phyloP scores from a whole-genome alignment of 176 grass and related monocot species.

The Rhynchospora tenuis region DNA sequence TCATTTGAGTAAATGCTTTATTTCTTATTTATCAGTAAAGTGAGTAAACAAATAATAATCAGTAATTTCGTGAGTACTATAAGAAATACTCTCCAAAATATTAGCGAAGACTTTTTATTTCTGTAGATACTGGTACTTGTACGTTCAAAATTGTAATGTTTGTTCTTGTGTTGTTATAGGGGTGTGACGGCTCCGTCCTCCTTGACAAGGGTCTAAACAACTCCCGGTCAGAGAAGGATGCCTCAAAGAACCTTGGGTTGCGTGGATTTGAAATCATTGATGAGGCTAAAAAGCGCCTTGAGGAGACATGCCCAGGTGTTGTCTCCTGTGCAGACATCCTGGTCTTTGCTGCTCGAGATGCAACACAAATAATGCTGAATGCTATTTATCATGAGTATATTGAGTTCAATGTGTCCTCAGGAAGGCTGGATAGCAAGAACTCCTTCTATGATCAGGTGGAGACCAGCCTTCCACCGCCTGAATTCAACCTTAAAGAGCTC shows the following conservation, averaged over 20 bases:
- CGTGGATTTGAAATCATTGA: slow-evolving; percentile 36
- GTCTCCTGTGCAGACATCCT: slow-evolving; percentile 46
- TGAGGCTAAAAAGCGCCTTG: slow-evolving; percentile 16
- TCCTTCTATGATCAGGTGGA: neutral
- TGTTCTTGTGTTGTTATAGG: neutral
- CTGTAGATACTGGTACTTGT: no score
- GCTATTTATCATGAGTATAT: neutral
- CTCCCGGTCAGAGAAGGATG: slow-evolving; percentile 22
- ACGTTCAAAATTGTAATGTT: no score
- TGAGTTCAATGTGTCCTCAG: neutral
- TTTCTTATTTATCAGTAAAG: no score
- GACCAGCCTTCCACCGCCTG: neutral
- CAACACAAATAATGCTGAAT: neutral
- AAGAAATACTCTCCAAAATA: no score
- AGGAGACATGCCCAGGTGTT: slow-evolving; percentile 13
- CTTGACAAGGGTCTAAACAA: neutral
- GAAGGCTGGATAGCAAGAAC: slow-evolving; percentile 18
- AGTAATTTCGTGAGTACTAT: no score
- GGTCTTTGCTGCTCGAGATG: slow-evolving; percentile 28
- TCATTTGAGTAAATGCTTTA: no score
- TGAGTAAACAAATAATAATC: no score
- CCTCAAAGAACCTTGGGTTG: neutral
- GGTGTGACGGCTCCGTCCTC: slow-evolving; percentile 31
- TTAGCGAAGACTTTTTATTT: no score
- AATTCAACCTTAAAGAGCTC: neutral